Percentiles rank a stretch among this genome's conserved stretches.
phyloP scores from a whole-genome alignment of 1,284 basidiomycete species.

The Ganoderma lingzhi region DNA sequence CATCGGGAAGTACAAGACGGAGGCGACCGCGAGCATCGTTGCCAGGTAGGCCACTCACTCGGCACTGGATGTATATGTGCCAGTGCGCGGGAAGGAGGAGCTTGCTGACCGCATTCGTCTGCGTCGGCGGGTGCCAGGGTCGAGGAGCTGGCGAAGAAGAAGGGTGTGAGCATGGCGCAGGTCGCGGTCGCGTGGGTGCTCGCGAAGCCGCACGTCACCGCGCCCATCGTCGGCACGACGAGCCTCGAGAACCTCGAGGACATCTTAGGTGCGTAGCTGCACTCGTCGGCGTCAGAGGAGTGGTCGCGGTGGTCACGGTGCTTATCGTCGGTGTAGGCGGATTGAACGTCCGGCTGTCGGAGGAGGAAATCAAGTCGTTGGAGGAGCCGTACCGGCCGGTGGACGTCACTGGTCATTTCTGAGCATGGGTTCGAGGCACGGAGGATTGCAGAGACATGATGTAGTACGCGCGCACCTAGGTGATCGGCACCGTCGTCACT shows the following conservation, averaged over 20 bases:
- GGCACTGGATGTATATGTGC: no score
- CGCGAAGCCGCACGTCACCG: conserved; percentile 39
- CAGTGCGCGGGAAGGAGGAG: no score
- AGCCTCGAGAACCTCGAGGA: conserved; percentile 45
- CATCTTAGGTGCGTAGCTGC: conserved; percentile 36
- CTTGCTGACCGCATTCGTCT: no score
- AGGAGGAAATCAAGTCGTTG: conserved; percentile 23
- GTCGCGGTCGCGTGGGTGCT: background rate
- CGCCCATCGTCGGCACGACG: conserved; percentile 50
- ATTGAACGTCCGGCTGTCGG: conserved; percentile 21
- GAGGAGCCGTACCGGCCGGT: background rate
- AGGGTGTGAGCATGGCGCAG: conserved; percentile 1
- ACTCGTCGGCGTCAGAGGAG: no score
- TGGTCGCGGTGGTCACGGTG: no score
- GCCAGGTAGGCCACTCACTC: no score
- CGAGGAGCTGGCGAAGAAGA: background rate
- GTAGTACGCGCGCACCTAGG: no score
- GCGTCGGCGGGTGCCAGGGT: background rate
- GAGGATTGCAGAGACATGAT: no score
- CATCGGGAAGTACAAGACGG: background rate
- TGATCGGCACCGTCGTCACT: no score
- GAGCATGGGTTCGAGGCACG: no score
- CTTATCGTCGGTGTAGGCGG: background rate
- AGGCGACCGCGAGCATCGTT: background rate
- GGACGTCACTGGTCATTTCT: no score